Conservation (phyloP, 306 rosid species). For the Cucurbita moschata region DNA sequence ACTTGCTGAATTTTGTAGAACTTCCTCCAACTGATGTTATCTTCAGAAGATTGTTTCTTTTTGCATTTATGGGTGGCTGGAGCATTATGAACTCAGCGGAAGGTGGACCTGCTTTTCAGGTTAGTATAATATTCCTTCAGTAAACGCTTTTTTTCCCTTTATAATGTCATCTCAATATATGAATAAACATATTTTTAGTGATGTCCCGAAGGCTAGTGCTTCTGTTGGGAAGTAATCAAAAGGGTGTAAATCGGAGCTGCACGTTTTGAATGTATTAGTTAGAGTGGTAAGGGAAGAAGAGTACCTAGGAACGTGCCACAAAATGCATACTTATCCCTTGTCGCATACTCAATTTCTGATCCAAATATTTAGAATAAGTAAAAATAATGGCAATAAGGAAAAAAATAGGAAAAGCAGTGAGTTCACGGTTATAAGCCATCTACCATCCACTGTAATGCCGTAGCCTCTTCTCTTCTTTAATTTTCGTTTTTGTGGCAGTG, state of each 20-base stretch:
- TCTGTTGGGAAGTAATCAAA: not conserved
- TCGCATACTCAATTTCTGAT: not conserved
- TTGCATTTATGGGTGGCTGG: slow-evolving; percentile 97
- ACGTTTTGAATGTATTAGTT: not conserved
- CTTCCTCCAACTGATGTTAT: slow-evolving; percentile 72
- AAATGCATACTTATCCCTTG: not conserved
- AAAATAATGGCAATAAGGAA: not conserved
- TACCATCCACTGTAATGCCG: not conserved
- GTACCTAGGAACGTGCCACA: not conserved
- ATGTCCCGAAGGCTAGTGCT: not conserved
- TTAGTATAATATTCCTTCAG: slow-evolving; percentile 25
- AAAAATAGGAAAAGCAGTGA: not conserved
- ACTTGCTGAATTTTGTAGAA: slow-evolving; percentile 66
- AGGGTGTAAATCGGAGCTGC: not conserved
- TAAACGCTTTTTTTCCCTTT: not conserved
- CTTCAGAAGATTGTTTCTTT: slow-evolving; percentile 80
- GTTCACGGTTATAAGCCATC: not conserved
- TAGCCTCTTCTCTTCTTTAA: not conserved
- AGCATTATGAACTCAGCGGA: slow-evolving; percentile 94
- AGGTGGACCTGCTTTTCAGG: slow-evolving; percentile 99
- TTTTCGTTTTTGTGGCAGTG: not conserved
- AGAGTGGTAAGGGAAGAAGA: not conserved
- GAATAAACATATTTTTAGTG: not conserved
- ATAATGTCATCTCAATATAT: not conserved
- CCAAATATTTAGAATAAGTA: not conserved